phyloP scores from a whole-genome alignment of 768 basidiomycete genomes.

The Hortiboletus campestris region DNA sequence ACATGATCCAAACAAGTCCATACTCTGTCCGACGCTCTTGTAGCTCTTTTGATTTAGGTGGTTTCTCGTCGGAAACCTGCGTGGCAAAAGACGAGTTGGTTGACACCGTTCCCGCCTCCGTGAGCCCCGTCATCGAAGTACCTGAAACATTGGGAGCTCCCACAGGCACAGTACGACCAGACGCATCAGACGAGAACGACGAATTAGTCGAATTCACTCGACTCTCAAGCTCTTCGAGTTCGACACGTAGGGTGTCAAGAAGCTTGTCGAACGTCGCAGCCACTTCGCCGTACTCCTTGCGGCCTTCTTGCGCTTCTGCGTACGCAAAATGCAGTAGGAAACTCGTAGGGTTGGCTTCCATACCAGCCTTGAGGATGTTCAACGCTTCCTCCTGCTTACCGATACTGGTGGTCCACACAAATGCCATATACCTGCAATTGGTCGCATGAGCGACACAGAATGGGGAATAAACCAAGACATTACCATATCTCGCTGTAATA shows the following conservation, averaged over 20 bases:
- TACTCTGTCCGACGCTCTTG: slow-evolving; percentile 61
- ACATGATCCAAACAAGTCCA: slow-evolving; percentile 81
- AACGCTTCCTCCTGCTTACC: slow-evolving; percentile 82
- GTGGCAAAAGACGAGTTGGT: slow-evolving; percentile 49
- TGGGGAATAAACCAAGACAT: slow-evolving; percentile 11
- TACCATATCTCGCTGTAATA: slow-evolving; percentile 96
- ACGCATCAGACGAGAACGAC: slow-evolving; percentile 38
- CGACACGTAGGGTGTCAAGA: slow-evolving; percentile 57
- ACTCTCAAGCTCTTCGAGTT: slow-evolving; percentile 61
- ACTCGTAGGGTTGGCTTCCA: slow-evolving; percentile 86
- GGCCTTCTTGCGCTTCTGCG: slow-evolving; percentile 67
- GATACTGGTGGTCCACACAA: slow-evolving; percentile 71
- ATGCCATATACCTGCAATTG: slow-evolving; percentile 82
- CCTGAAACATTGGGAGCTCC: slow-evolving; percentile 19
- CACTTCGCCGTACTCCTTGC: slow-evolving; percentile 63
- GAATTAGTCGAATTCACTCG: slow-evolving; percentile 38
- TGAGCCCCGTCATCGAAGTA: slow-evolving; percentile 10
- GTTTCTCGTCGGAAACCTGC: slow-evolving; percentile 53
- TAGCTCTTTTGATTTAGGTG: slow-evolving; percentile 53
- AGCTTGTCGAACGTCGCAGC: slow-evolving; percentile 74
- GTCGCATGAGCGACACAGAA: slow-evolving; percentile 12
- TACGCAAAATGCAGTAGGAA: slow-evolving; percentile 90
- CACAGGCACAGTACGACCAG: slow-evolving; percentile 26
- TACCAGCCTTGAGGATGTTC: slow-evolving; percentile 76
- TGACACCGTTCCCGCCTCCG: slow-evolving; percentile 34